phyloP scores from a whole-genome alignment of 176 grass and related monocot species.

The Saccharum spontaneum region DNA sequence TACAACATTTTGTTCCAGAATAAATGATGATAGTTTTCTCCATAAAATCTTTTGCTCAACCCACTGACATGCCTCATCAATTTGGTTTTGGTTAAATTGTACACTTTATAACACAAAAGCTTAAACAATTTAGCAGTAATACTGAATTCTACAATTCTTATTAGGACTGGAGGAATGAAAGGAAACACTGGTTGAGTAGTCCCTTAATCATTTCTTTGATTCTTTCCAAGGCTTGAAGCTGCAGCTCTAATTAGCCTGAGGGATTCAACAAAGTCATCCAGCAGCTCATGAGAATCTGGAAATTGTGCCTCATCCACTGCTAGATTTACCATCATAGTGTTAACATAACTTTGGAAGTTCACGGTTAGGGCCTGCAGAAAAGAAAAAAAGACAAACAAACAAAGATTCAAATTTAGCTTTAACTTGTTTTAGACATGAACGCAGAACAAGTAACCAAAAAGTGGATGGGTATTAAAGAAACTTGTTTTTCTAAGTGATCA shows the following conservation, averaged over 20 bases:
- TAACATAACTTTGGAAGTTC: constrained; percentile 88
- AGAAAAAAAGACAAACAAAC: not conserved
- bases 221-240: constrained; percentile 41
- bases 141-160: constrained; percentile 28
- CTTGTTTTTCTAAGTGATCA: not conserved
- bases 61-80: not conserved
- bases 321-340: constrained; percentile 76
- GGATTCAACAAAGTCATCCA: constrained; percentile 82
- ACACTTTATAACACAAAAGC: not conserved
- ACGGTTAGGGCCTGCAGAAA: constrained; percentile 69
- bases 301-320: constrained; percentile 75
- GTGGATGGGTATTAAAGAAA: not conserved
- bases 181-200: not conserved
- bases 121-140: constrained; percentile 14
- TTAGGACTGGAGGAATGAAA: constrained; percentile 6
- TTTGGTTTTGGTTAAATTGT: constrained; percentile 10
- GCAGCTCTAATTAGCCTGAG: constrained; percentile 64
- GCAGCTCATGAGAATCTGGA: constrained; percentile 61
- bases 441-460: not conserved
- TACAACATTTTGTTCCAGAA: not conserved
- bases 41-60: constrained; percentile 7
- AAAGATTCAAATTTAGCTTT: not conserved
- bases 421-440: not conserved
- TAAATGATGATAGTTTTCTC: not conserved
- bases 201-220: constrained; percentile 37